A percentile compares a stretch with the other conserved stretches of the same genome.
phyloP scores from a whole-genome alignment of 257 asterid genomes.

The Apocynum venetum region DNA sequence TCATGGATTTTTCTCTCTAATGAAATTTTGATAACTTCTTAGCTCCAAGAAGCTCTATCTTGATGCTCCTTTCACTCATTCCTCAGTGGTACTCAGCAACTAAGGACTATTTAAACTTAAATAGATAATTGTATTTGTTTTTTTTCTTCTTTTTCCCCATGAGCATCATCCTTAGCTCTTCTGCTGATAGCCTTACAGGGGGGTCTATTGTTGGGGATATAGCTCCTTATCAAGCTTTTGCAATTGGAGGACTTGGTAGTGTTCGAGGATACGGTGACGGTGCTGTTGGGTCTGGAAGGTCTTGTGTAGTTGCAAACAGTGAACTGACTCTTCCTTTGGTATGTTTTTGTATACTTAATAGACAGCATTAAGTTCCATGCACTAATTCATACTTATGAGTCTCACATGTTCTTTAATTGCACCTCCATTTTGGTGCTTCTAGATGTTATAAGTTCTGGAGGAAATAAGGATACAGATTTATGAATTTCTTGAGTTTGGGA shows the following conservation, averaged over 20 bases:
- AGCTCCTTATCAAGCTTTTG: conserved; percentile 98
- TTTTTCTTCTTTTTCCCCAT: neutral
- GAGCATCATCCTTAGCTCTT: conserved; percentile 7
- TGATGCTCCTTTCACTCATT: neutral
- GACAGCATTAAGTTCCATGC: neutral
- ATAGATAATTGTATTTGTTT: neutral
- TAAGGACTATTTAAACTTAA: neutral
- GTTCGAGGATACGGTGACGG: conserved; percentile 98
- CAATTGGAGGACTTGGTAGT: conserved; percentile 89
- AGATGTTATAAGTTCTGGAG: neutral
- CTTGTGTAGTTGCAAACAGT: conserved; percentile 77
- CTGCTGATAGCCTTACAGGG: conserved; percentile 69
- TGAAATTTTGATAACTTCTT: conserved; percentile 1
- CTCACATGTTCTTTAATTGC: neutral
- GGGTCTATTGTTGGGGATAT: conserved; percentile 95
- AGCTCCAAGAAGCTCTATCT: conserved; percentile 1
- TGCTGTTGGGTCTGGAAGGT: conserved; percentile 90
- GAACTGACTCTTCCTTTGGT: conserved; percentile 89
- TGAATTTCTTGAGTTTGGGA: neutral
- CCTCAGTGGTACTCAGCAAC: neutral
- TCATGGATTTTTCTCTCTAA: no score
- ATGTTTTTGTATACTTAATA: conserved; percentile 20
- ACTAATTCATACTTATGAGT: neutral
- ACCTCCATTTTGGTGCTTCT: neutral
- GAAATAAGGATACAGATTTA: neutral